Evolutionary conservation across 2,329 filamentous ascomycete genomes (phyloP), one percentile per base, ranked within the genome.

Genomic region (Tolypocladium tropicale): DNA sequence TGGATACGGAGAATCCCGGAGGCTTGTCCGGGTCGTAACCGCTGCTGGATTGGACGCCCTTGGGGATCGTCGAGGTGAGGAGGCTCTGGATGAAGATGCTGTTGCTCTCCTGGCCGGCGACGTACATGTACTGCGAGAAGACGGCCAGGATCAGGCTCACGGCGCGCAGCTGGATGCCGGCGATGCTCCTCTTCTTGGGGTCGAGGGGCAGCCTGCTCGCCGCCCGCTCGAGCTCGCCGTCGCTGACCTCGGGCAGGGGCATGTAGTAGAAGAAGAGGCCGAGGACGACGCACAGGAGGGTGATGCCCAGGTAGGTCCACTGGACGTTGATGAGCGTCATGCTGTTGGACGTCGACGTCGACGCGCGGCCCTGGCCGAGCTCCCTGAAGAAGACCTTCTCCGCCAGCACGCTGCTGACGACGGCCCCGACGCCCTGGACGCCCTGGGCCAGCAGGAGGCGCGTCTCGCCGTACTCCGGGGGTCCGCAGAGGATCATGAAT

Each of bases 231-330:
- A 84, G 74, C 58, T 83, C 81, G 21, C 70, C 68, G 59, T 84
- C 82, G 37, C 74, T 77, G 10, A 83, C 78, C 60, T 85, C 84
- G 0, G 83, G 83, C 2, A 86, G 71, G 0, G 83, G 83, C 76
- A 85, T 82, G 63, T 86, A 87, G 65, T 82, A 86, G 67, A 87
- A 85, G 65, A 86, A 82, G 4, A 86, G 72, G 0, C 84, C 88
- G 3, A 95, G 76, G 3, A 81, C 74, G 54, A 86, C 88, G 57
- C 87, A 89, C 56, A 91, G 85, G 28, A 87, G 76, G 0, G 88
- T 89, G 58, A 93, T 86, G 55, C 85, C 86, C n/a, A 94, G 79
- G 63, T 94, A 94, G 0, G 89, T 88, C 86, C 87, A 95, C 69
- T 94, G 90, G 2, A 93, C 87, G 58, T 87, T 84, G 59, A 88